Conservation (phyloP, 1,284 basidiomycete genomes). For the Microbotryum intermedium region DNA sequence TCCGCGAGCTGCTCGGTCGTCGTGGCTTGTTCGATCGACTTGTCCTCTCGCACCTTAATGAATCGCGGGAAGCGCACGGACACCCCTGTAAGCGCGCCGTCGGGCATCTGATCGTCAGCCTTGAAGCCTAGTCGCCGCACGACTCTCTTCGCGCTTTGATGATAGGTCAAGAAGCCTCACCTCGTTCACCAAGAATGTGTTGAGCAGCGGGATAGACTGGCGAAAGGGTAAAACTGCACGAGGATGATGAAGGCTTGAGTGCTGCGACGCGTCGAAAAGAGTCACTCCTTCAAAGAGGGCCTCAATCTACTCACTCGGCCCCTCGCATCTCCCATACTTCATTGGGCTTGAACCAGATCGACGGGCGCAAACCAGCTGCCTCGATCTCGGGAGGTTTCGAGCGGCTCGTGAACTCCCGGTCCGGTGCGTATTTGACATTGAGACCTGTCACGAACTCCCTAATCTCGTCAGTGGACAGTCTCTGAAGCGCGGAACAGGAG, state of each 20-base stretch:
- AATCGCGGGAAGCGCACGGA: conserved; percentile 42
- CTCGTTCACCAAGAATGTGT: conserved; percentile 60
- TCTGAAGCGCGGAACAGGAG: not conserved
- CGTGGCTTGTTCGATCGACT: conserved; percentile 33
- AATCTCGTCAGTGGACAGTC: not conserved
- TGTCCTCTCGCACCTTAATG: conserved; percentile 34
- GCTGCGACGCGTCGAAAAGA: not conserved
- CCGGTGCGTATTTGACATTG: conserved; percentile 55
- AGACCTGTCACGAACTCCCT: conserved; percentile 44
- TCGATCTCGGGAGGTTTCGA: conserved; percentile 58
- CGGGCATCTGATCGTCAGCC: too few species aligned
- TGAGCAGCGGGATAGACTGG: conserved; percentile 77
- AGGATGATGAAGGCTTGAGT: conserved; percentile 2
- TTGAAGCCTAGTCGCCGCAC: too few species aligned
- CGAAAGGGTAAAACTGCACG: conserved; percentile 66
- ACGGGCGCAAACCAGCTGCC: conserved; percentile 63
- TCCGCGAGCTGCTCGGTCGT: conserved; percentile 22
- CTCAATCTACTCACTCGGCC: conserved; percentile 55
- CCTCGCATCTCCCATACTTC: conserved; percentile 83
- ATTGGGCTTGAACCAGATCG: conserved; percentile 72
- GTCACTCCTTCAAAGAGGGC: conserved; percentile 32
- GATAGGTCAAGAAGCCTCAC: conserved; percentile 34
- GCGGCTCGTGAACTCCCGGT: conserved; percentile 57
- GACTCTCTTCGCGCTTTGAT: too few species aligned
- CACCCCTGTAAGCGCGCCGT: conserved; percentile 12